Evolutionary conservation across 208 protist species (phyloP).

Genomic region (Herpetomonas tarakana): DNA sequence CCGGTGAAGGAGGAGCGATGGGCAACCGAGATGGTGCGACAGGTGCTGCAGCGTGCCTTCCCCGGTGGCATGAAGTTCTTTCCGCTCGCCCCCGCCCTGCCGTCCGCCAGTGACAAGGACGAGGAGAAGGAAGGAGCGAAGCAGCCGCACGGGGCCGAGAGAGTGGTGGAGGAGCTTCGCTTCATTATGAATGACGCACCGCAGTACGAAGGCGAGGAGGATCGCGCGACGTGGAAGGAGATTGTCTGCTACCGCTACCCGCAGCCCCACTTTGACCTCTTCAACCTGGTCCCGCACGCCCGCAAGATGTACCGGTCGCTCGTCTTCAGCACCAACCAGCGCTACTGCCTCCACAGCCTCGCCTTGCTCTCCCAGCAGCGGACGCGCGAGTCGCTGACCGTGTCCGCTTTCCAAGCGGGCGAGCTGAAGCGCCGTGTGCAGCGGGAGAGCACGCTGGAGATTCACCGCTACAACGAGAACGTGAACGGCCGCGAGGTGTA

Average conservation of each 20-base stretch:
- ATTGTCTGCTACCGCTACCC: slow-evolving; percentile 59
- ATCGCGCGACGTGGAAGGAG: slow-evolving; percentile 83
- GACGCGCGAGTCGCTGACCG: slow-evolving; percentile 26
- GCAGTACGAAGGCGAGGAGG: slow-evolving; percentile 52
- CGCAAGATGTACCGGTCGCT: slow-evolving; percentile 70
- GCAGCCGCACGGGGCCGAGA: not conserved
- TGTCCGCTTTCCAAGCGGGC: slow-evolving; percentile 53
- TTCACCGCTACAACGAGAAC: slow-evolving; percentile 52
- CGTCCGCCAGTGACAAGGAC: not conserved
- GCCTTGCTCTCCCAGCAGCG: slow-evolving; percentile 24
- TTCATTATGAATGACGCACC: slow-evolving; percentile 62
- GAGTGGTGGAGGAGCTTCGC: slow-evolving; percentile 29
- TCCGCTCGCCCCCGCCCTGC: slow-evolving; percentile 35
- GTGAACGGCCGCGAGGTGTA: slow-evolving; percentile 64
- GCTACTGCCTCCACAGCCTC: slow-evolving; percentile 68
- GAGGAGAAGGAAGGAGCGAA: slow-evolving; percentile 7
- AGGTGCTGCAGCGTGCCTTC: slow-evolving; percentile 35
- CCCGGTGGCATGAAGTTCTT: slow-evolving; percentile 40
- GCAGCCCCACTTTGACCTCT: slow-evolving; percentile 47
- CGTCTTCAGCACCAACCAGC: slow-evolving; percentile 72
- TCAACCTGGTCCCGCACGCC: slow-evolving; percentile 79
- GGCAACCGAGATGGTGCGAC: slow-evolving; percentile 55
- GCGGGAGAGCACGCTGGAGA: slow-evolving; percentile 63
- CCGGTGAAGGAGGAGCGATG: slow-evolving; percentile 54
- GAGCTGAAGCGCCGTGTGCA: slow-evolving; percentile 55